Conservation (phyloP, 2,329 filamentous ascomycete species). For the Penicillium sclerotiorum region DNA sequence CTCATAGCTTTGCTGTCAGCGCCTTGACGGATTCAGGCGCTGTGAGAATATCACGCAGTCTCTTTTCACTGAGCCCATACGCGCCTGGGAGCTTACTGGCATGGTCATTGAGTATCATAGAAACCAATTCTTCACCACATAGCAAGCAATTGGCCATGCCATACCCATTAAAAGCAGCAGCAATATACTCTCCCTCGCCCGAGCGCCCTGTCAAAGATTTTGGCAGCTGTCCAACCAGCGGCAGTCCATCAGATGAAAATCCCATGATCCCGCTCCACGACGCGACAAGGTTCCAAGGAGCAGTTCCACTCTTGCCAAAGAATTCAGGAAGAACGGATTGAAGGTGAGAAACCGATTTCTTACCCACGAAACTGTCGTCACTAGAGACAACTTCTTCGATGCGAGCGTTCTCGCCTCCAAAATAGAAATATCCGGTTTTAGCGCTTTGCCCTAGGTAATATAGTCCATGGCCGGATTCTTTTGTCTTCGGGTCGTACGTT, state of each 20-base stretch:
- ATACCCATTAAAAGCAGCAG: constrained; percentile 67
- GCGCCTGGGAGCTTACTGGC: constrained; percentile 29
- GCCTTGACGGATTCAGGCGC: constrained; percentile 14
- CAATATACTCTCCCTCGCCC: constrained; percentile 51
- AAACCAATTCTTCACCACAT: constrained; percentile 30
- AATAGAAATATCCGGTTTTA: constrained; percentile 30
- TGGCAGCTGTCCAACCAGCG: constrained; percentile 55
- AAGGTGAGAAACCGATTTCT: constrained; percentile 22
- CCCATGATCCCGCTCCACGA: constrained; percentile 52
- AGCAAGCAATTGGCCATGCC: constrained; percentile 62
- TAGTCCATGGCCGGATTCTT: constrained; percentile 21
- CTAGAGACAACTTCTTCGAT: constrained; percentile 23
- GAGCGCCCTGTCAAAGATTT: constrained; percentile 38
- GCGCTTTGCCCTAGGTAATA: constrained; percentile 32
- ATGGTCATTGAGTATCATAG: constrained; percentile 32
- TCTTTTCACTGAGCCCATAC: constrained; percentile 24
- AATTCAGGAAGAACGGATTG: constrained; percentile 21
- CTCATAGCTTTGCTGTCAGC: constrained; percentile 17
- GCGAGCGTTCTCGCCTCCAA: constrained; percentile 29
- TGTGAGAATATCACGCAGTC: constrained; percentile 19
- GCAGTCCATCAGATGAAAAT: constrained; percentile 52
- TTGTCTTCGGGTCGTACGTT: constrained; percentile 20
- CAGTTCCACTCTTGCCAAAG: constrained; percentile 20
- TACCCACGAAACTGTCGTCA: constrained; percentile 25
- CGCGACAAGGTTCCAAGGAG: constrained; percentile 25